phyloP scores from a whole-genome alignment of 805 yeast genomes.

The Metschnikowia koreensis region DNA sequence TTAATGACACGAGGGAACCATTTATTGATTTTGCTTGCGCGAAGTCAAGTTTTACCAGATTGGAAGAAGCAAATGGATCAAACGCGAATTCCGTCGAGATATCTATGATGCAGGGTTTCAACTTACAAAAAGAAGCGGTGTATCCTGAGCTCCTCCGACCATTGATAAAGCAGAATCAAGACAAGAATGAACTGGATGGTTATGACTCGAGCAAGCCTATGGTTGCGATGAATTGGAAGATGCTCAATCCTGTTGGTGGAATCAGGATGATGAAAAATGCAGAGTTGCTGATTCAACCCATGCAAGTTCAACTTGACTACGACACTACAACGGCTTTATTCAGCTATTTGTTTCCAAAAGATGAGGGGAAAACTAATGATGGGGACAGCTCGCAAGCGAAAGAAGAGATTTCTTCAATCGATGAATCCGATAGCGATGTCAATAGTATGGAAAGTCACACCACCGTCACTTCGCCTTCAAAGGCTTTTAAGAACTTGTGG shows the following conservation, averaged over 20 bases:
- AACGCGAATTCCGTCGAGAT: constrained; percentile 61
- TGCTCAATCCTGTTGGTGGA: constrained; percentile 86
- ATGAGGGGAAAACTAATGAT: constrained; percentile 15
- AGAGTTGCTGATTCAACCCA: constrained; percentile 58
- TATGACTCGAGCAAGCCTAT: constrained; percentile 22
- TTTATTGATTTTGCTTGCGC: constrained; percentile 70
- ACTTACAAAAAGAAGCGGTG: constrained; percentile 52
- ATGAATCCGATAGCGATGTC: constrained; percentile 29
- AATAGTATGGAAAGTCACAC: constrained; percentile 20
- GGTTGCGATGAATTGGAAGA: constrained; percentile 57
- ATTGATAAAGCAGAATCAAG: constrained; percentile 23
- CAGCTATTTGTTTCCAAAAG: constrained; percentile 68
- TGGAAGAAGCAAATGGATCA: constrained; percentile 65
- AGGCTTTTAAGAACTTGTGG: constrained; percentile 5
- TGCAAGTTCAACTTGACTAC: constrained; percentile 73
- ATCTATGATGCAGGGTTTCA: constrained; percentile 64
- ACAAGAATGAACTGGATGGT: constrained; percentile 11
- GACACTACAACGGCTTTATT: constrained; percentile 60
- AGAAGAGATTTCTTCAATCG: constrained; percentile 11
- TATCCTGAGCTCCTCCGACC: constrained; percentile 75
- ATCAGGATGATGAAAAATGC: constrained; percentile 73
- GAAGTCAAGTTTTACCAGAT: constrained; percentile 56
- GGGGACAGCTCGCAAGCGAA: not conserved
- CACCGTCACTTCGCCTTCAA: constrained; percentile 3
- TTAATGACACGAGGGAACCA: constrained; percentile 58